These are phyloP conservation scores for Pichia nakasei DNA, from an alignment of 805 yeast genomes.

Conservation along the genomic window DNA sequence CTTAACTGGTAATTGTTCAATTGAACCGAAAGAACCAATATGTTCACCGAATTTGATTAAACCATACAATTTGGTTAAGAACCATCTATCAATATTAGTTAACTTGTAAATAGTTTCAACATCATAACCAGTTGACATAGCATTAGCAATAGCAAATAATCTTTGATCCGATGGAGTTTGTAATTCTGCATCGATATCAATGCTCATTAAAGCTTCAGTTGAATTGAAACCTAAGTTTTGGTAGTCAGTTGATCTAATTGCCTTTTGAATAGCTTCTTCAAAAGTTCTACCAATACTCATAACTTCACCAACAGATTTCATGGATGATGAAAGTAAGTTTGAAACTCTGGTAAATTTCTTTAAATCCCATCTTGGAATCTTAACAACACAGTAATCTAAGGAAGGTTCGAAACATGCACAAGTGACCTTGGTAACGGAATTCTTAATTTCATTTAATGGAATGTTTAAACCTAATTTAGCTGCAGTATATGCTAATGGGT, in stretches of 20 bases:
- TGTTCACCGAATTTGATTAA: conserved; percentile 64
- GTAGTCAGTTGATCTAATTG: conserved; percentile 92
- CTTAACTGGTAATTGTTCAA: conserved; percentile 52
- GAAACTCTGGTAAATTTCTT: conserved; percentile 92
- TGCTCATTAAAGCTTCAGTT: conserved; percentile 77
- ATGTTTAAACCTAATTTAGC: conserved; percentile 92
- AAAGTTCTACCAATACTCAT: conserved; percentile 97
- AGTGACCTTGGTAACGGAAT: conserved; percentile 88
- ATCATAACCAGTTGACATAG: conserved; percentile 77
- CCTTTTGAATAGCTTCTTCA: conserved; percentile 97
- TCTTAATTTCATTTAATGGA: conserved; percentile 83
- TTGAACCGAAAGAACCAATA: conserved; percentile 47
- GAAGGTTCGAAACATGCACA: conserved; percentile 98
- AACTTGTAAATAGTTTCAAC: conserved; percentile 88
- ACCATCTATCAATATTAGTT: conserved; percentile 95
- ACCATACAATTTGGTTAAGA: conserved; percentile 74
- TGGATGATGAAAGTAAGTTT: conserved; percentile 76
- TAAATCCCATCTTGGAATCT: conserved; percentile 98
- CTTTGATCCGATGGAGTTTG: conserved; percentile 98
- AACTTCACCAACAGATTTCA: conserved; percentile 99
- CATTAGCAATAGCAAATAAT: conserved; percentile 92
- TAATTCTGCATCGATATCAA: conserved; percentile 86
- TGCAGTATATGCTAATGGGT: conserved; percentile 96
- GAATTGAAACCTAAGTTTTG: conserved; percentile 90
- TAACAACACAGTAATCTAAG: conserved; percentile 90